Evolutionary conservation across 768 basidiomycete genomes (phyloP).

Genomic region (Mycena belliarum): DNA sequence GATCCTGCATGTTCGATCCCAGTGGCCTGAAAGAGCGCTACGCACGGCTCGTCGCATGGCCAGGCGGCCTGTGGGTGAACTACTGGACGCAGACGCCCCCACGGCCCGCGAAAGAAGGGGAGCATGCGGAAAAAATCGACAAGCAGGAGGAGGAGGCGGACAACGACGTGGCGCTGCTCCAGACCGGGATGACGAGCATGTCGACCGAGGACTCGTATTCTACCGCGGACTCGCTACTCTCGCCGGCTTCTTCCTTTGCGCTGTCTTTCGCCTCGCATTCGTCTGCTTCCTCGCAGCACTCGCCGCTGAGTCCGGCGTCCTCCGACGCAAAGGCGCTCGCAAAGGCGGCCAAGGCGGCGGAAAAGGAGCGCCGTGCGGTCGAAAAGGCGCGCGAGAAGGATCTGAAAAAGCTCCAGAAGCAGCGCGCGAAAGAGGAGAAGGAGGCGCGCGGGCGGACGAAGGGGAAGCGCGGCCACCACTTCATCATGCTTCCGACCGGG

Average conservation of each 20-base stretch:
- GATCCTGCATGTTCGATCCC: conserved; percentile 59
- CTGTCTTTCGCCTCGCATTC: conserved; percentile 7
- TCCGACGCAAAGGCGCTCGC: conserved; percentile 21
- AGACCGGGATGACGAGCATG: conserved; percentile 26
- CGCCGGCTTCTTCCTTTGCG: background rate
- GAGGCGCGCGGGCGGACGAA: conserved; percentile 22
- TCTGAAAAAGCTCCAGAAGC: conserved; percentile 24
- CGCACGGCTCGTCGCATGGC: conserved; percentile 45
- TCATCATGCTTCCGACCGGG: conserved; percentile 53
- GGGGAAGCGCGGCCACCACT: conserved; percentile 41
- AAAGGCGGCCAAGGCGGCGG: conserved; percentile 23
- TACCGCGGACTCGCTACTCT: background rate
- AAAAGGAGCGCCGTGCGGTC: conserved; percentile 10
- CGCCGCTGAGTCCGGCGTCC: conserved; percentile 15
- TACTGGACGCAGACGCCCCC: conserved; percentile 57
- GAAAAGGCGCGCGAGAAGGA: conserved; percentile 19
- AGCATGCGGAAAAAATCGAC: conserved; percentile 10
- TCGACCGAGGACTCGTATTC: conserved; percentile 8
- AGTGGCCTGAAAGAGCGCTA: conserved; percentile 52
- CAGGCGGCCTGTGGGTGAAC: conserved; percentile 56
- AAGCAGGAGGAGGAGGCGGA: conserved; percentile 21
- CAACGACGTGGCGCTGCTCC: conserved; percentile 30
- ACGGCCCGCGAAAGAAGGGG: conserved; percentile 12
- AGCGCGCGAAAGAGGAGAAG: conserved; percentile 24
- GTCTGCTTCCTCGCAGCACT: conserved; percentile 1